Percentiles rank a stretch among this genome's conserved stretches.
phyloP scores from a whole-genome alignment of 176 grass and related monocot genomes.

The Aegilops tauschii region DNA sequence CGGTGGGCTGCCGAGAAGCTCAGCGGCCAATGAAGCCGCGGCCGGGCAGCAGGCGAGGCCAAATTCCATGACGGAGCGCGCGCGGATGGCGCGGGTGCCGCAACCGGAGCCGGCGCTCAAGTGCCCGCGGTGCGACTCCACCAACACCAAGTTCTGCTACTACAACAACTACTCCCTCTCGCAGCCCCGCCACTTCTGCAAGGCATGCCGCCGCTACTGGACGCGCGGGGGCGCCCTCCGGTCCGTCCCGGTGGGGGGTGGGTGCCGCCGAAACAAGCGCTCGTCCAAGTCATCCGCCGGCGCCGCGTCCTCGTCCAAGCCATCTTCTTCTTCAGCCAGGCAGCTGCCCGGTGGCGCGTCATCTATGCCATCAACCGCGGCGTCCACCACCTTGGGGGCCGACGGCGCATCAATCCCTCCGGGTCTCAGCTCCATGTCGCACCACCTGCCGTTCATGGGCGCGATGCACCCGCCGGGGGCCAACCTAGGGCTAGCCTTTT shows the following conservation, averaged over 20 bases:
- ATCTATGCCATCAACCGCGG: slow-evolving; percentile 14
- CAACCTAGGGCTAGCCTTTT: slow-evolving; percentile 72
- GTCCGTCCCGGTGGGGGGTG: slow-evolving; percentile 85
- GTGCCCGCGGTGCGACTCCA: slow-evolving; percentile 90
- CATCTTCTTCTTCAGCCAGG: slow-evolving; percentile 6
- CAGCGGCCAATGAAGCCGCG: slow-evolving; percentile 14
- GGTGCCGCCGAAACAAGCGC: slow-evolving; percentile 89
- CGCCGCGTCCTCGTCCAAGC: slow-evolving; percentile 47
- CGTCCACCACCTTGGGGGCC: slow-evolving; percentile 5
- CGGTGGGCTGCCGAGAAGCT: slow-evolving; percentile 42
- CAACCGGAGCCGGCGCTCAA: slow-evolving; percentile 80
- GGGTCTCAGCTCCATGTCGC: slow-evolving; percentile 26
- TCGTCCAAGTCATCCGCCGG: slow-evolving; percentile 48
- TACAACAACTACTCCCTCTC: slow-evolving; percentile 94
- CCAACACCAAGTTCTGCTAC: slow-evolving; percentile 99
- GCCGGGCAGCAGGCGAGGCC: slow-evolving; percentile 27
- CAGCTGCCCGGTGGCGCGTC: slow-evolving; percentile 13
- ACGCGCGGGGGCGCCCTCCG: slow-evolving; percentile 86
- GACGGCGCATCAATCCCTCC: slow-evolving; percentile 24
- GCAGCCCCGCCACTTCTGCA: slow-evolving; percentile 98
- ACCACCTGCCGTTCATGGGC: slow-evolving; percentile 62
- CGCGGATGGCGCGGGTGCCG: slow-evolving; percentile 62
- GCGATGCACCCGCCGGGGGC: slow-evolving; percentile 50
- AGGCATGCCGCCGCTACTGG: slow-evolving; percentile 96
- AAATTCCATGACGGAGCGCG: slow-evolving; percentile 71